Percentiles rank a stretch among this genome's conserved stretches.
phyloP scores from a whole-genome alignment of 1,284 basidiomycete genomes.

The Leccinum angustisporum region DNA sequence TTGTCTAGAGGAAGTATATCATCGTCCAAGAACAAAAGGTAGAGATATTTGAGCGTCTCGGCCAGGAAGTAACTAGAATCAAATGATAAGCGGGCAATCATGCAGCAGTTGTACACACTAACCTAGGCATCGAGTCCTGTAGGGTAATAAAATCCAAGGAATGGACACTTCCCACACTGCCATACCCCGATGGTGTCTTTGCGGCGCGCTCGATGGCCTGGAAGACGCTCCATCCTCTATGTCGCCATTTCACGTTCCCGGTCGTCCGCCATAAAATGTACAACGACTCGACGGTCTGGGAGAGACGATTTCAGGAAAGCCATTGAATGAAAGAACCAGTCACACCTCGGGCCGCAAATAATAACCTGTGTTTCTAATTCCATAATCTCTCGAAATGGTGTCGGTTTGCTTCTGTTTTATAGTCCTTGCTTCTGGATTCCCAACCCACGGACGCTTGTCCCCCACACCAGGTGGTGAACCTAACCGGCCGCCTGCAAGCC shows the following conservation, averaged over 20 bases:
- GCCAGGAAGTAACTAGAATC: conserved; percentile 62
- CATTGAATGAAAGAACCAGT: not conserved
- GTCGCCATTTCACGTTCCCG: conserved; percentile 66
- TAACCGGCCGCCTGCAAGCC: conserved; percentile 45
- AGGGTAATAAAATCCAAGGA: conserved; percentile 33
- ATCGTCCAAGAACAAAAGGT: conserved; percentile 58
- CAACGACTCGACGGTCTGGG: conserved; percentile 66
- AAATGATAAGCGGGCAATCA: not conserved
- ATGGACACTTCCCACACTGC: conserved; percentile 54
- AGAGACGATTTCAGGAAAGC: not conserved
- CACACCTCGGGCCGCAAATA: conserved; percentile 66
- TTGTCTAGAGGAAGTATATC: conserved; percentile 63
- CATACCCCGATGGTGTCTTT: conserved; percentile 56
- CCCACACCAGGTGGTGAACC: conserved; percentile 55
- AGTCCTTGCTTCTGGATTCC: conserved; percentile 20
- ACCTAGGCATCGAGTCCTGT: conserved; percentile 72
- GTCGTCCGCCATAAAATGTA: conserved; percentile 73
- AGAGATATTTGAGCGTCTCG: conserved; percentile 73
- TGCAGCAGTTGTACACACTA: conserved; percentile 9
- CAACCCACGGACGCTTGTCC: conserved; percentile 37
- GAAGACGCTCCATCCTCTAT: conserved; percentile 78
- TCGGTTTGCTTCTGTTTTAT: conserved; percentile 27
- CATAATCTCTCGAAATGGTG: conserved; percentile 40
- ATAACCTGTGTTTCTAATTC: conserved; percentile 43
- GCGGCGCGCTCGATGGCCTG: conserved; percentile 63